Percentiles rank a stretch among this genome's conserved stretches.
These are phyloP conservation scores for Colletotrichum salicis DNA, from an alignment of 2,329 filamentous ascomycete genomes.

Conservation along the genomic window DNA sequence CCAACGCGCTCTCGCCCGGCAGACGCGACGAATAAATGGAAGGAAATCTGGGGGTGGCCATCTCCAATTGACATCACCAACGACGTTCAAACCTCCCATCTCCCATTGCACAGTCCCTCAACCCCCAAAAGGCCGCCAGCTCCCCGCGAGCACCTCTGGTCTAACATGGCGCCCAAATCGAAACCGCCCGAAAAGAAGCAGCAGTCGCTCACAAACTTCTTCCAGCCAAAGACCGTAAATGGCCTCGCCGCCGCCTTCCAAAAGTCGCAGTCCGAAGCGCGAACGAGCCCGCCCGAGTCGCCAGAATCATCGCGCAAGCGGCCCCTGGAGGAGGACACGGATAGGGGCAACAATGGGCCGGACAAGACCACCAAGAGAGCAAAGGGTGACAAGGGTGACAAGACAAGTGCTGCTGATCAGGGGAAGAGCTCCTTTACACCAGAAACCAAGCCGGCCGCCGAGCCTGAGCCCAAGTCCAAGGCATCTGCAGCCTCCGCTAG, in stretches of 20 bases:
- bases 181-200: conserved; percentile 72
- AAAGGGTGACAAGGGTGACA: conserved; percentile 52
- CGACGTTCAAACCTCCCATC: background rate
- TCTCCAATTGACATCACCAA: conserved; percentile 25
- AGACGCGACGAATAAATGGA: conserved; percentile 21
- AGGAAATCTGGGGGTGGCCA: conserved; percentile 17
- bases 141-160: background rate
- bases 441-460: conserved; percentile 37
- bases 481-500: conserved; percentile 48
- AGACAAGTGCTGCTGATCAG: conserved; percentile 45
- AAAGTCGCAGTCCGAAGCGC: conserved; percentile 43
- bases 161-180: conserved; percentile 27
- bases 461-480: conserved; percentile 37
- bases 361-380: conserved; percentile 57
- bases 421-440: conserved; percentile 49
- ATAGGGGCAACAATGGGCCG: conserved; percentile 54
- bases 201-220: conserved; percentile 87
- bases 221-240: conserved; percentile 71
- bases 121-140: conserved; percentile 6
- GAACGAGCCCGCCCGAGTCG: conserved; percentile 43
- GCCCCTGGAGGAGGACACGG: conserved; percentile 58
- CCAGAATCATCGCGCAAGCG: conserved; percentile 58
- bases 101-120: background rate
- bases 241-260: conserved; percentile 51
- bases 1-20: conserved; percentile 29